These are phyloP conservation scores for Ogataea pilisensis DNA, from an alignment of 805 yeast genomes.

Conservation along the genomic window DNA sequence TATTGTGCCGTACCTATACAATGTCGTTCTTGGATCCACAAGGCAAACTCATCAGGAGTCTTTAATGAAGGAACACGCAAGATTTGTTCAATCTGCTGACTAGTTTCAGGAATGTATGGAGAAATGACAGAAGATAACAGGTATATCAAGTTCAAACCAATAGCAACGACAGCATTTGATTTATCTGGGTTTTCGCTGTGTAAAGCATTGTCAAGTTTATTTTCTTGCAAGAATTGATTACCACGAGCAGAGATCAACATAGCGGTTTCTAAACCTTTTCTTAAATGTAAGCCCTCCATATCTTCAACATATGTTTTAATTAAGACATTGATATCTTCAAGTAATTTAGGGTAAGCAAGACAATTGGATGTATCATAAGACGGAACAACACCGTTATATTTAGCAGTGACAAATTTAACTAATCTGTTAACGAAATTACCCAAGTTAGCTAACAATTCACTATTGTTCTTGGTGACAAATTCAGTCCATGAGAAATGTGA, in stretches of 20 bases:
- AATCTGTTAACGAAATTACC: constrained; percentile 97
- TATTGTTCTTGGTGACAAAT: constrained; percentile 89
- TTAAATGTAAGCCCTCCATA: constrained; percentile 75
- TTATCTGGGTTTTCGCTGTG: constrained; percentile 71
- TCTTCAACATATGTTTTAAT: constrained; percentile 59
- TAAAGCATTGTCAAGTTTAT: constrained; percentile 86
- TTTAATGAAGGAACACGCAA: constrained; percentile 76
- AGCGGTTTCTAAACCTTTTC: constrained; percentile 87
- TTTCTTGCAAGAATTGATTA: constrained; percentile 92
- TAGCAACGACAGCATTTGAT: constrained; percentile 89
- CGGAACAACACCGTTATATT: constrained; percentile 89
- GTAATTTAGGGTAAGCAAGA: constrained; percentile 42
- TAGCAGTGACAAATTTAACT: constrained; percentile 83
- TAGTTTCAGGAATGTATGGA: constrained; percentile 90
- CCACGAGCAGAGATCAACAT: constrained; percentile 92
- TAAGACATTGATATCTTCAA: constrained; percentile 57
- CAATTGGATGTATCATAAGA: constrained; percentile 46
- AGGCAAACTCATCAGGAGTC: constrained; percentile 71
- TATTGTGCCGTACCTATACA: constrained; percentile 88
- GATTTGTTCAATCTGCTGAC: constrained; percentile 66
- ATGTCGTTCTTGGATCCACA: constrained; percentile 74
- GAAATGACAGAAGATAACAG: constrained; percentile 74
- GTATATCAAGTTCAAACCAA: constrained; percentile 85
- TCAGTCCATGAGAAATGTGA: constrained; percentile 98
- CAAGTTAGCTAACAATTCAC: constrained; percentile 89